Conservation (phyloP, 768 basidiomycete species). For the Harrya chromipes region DNA sequence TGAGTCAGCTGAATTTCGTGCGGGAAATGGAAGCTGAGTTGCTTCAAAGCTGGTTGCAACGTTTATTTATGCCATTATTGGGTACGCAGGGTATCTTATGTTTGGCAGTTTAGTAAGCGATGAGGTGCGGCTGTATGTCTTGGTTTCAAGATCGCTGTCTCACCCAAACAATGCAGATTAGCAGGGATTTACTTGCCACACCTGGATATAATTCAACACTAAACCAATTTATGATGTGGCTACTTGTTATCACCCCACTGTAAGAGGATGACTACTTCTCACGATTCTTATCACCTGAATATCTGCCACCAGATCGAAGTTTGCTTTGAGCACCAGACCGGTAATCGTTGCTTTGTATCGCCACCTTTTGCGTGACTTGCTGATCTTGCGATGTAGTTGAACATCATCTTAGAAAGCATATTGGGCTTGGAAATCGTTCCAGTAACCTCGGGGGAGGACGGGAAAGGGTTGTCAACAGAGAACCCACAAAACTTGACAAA, state of each 20-base stretch:
- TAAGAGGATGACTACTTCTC: conserved; percentile 32
- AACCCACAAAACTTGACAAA: conserved; percentile 26
- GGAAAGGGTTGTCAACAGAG: conserved; percentile 16
- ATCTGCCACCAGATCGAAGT: conserved; percentile 63
- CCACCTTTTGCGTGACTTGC: neutral
- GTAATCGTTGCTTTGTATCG: conserved; percentile 37
- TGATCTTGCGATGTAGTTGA: conserved; percentile 48
- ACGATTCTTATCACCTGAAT: conserved; percentile 14
- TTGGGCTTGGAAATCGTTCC: conserved; percentile 58
- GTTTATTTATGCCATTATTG: conserved; percentile 62
- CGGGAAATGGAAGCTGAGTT: neutral
- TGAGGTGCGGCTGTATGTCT: conserved; percentile 51
- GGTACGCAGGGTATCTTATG: conserved; percentile 87
- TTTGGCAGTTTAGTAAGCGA: conserved; percentile 78
- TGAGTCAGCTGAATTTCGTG: conserved; percentile 35
- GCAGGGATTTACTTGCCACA: conserved; percentile 71
- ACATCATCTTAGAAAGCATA: conserved; percentile 75
- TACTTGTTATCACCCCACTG: conserved; percentile 78
- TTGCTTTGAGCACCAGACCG: conserved; percentile 78
- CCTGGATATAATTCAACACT: conserved; percentile 68
- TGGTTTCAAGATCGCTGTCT: neutral
- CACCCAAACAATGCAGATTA: conserved; percentile 52
- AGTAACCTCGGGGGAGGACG: conserved; percentile 24
- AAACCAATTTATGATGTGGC: conserved; percentile 77
- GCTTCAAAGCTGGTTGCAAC: conserved; percentile 56